Conservation (phyloP, 305 asterid species). For the Solanum hybrid region DNA sequence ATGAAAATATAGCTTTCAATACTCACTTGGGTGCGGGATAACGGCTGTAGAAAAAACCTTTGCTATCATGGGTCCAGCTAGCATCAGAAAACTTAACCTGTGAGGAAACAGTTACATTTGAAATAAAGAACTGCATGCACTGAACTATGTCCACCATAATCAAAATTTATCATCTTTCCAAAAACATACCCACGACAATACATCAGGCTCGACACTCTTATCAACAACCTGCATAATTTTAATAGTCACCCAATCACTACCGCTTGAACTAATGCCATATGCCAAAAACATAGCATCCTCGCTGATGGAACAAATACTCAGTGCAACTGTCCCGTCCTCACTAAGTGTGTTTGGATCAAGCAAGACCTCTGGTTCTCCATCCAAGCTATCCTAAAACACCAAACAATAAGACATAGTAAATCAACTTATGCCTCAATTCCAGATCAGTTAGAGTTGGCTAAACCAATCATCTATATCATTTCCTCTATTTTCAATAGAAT, state of each 20-base stretch:
- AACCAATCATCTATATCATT: background rate
- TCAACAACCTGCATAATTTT: constrained; percentile 65
- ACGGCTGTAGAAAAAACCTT: constrained; percentile 92
- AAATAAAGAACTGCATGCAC: background rate
- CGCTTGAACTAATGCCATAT: constrained; percentile 75
- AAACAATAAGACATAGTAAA: background rate
- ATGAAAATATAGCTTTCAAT: background rate
- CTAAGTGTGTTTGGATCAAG: constrained; percentile 84
- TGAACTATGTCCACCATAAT: background rate
- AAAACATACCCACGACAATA: constrained; percentile 66
- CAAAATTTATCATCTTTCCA: background rate
- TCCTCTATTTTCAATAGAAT: background rate
- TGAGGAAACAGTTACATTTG: background rate
- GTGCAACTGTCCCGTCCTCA: constrained; percentile 78
- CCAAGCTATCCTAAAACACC: constrained; percentile 57
- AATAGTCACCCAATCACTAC: constrained; percentile 94
- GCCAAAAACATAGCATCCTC: constrained; percentile 87
- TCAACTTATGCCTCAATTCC: background rate
- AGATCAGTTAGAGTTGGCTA: background rate
- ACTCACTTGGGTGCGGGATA: constrained; percentile 81
- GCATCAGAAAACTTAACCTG: constrained; percentile 79
- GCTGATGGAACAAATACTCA: constrained; percentile 52
- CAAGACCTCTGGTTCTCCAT: constrained; percentile 65
- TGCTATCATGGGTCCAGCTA: constrained; percentile 89
- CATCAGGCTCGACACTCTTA: constrained; percentile 52